phyloP scores from a whole-genome alignment of 163 green algal genomes.

The Scenedesmus sp. region DNA sequence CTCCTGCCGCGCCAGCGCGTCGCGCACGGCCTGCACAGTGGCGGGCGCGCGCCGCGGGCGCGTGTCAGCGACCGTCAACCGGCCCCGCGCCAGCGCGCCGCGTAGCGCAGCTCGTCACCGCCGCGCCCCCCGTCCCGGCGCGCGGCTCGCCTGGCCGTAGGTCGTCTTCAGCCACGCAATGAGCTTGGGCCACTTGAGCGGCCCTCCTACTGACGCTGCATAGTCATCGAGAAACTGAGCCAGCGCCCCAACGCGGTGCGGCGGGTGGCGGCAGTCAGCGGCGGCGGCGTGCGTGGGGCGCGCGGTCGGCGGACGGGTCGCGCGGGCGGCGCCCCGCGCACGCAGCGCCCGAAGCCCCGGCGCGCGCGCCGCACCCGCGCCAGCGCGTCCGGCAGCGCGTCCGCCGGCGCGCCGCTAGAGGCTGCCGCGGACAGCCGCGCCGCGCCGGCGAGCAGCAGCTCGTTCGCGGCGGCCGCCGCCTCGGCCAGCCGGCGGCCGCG shows the following conservation, averaged over 20 bases:
- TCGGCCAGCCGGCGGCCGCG: constrained; percentile 40
- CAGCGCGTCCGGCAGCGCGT: neutral
- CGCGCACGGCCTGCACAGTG: too few species aligned
- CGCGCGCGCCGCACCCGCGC: constrained; percentile 5
- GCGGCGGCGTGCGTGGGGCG: too few species aligned
- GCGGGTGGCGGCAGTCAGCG: neutral
- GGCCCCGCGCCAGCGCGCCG: too few species aligned
- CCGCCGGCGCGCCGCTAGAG: neutral
- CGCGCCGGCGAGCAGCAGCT: constrained; percentile 38
- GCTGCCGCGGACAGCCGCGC: neutral
- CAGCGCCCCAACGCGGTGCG: neutral
- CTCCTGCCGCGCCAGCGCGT: neutral
- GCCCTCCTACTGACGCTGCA: constrained; percentile 41
- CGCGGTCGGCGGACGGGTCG: too few species aligned
- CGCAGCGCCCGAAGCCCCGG: neutral
- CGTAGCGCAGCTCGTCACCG: too few species aligned
- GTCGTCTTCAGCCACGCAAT: constrained; percentile 59
- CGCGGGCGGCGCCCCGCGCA: too few species aligned
- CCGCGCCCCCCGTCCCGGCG: too few species aligned
- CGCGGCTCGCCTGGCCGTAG: constrained; percentile 44
- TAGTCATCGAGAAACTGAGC: constrained; percentile 53
- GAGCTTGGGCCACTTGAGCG: constrained; percentile 65
- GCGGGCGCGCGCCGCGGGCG: neutral
- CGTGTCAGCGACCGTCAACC: too few species aligned
- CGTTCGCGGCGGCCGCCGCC: constrained; percentile 32